Base-by-base conservation (phyloP, 164 flowering plant species). In the Vitis amurensis region DNA sequence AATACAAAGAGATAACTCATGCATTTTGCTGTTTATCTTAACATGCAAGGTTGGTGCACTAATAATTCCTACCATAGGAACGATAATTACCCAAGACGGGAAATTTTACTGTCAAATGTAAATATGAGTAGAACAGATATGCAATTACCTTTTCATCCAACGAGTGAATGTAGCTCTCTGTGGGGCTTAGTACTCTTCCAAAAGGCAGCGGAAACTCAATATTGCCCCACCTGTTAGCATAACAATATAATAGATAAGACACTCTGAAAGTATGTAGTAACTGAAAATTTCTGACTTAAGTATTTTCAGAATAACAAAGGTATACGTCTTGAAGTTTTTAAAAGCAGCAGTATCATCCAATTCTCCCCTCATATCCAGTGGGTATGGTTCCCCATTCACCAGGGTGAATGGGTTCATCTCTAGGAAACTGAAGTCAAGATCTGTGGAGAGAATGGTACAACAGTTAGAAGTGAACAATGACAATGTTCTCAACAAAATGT, bases 321-420 rank as follows among this genome's bases (percentile, higher is more conserved):
- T 13, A n/a, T 89, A 93, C 98, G 88, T 93, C 47, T 89, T 87
- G 58, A 93, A 93, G 81, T 93, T 93, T 83, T 93, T 91, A 79
- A 93, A 93, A 47, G 94, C 88, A 64, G 98, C 97, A 62, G 98
- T 93, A 67, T 93, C 97, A 81, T 93, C 98, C 85, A 93, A 69
- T 67, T 91, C 98, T 58, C 97, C 98, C 60, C 97, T 85, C 98
- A 90, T 93, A 72, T 93, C 97, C 79, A 93, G 73, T 9, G 97
- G 97, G 77, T 88, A 91, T 66, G 95, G 97, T 76, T 89, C 82
- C 55, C 93, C 97, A 67, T 90, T 73, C 55, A 93, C 91, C 74
- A 93, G 76, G 9, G 98, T 88, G 73, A 93, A 93, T 8, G 98
- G 97, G 77, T 93, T 93, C 98, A 91, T 91, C 85, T 93, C 98